These are phyloP conservation scores for Arthroderma sp. DNA, from an alignment of 2,329 filamentous ascomycete species.

Conservation along the genomic window DNA sequence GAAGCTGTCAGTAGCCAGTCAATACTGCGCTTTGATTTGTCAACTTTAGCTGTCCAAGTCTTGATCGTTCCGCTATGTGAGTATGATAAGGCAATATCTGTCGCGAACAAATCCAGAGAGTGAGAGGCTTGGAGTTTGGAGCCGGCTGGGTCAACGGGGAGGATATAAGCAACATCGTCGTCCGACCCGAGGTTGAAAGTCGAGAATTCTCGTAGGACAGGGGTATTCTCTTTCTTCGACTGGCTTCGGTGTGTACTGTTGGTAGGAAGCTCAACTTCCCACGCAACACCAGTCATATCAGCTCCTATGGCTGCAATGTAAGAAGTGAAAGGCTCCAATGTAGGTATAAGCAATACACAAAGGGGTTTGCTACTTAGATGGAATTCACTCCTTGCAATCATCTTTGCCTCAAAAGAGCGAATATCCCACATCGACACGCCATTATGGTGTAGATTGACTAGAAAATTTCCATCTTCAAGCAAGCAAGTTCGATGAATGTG, in stretches of 20 bases:
- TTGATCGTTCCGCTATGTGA: conserved; percentile 61
- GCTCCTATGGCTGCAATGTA: conserved; percentile 77
- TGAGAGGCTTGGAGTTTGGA: conserved; percentile 58
- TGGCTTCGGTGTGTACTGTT: conserved; percentile 20
- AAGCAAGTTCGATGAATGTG: conserved; percentile 73
- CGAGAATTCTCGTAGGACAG: conserved; percentile 53
- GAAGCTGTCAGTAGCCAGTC: conserved; percentile 75
- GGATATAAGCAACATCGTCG: conserved; percentile 46
- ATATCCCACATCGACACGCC: conserved; percentile 72
- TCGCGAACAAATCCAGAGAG: conserved; percentile 74
- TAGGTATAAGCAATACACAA: conserved; percentile 61
- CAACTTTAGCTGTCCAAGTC: conserved; percentile 74
- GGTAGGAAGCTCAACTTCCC: conserved; percentile 58
- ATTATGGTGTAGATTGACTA: conserved; percentile 65
- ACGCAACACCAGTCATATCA: conserved; percentile 65
- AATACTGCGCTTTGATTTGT: conserved; percentile 46
- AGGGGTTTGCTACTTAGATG: conserved; percentile 57
- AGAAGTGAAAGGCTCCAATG: conserved; percentile 42
- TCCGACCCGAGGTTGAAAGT: conserved; percentile 53
- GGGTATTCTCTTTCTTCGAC: conserved; percentile 25
- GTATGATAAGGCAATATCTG: conserved; percentile 77
- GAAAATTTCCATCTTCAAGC: conserved; percentile 62
- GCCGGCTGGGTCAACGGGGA: conserved; percentile 80
- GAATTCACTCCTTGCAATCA: conserved; percentile 50
- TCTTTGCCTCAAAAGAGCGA: conserved; percentile 44